Conservation (phyloP, 2,329 filamentous ascomycete species). For the Achaetomium macrosporum region DNA sequence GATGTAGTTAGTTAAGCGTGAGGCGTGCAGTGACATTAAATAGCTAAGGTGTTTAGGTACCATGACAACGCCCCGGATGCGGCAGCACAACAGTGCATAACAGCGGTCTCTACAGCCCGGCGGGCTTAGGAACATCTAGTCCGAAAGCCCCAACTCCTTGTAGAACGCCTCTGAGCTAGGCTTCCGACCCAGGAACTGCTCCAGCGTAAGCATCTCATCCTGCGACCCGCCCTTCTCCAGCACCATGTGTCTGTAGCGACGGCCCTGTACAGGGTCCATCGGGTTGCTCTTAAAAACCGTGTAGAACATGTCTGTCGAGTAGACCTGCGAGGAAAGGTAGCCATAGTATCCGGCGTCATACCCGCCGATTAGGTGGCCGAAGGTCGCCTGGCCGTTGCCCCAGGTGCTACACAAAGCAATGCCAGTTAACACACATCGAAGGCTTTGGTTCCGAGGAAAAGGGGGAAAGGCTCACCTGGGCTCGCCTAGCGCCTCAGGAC, state of each 20-base stretch:
- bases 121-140: neutral
- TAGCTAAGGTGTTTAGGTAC: too few relatives aligned
- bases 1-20: too few relatives aligned
- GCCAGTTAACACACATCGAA: neutral
- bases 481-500: slow-evolving; percentile 61
- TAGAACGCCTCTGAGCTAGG: slow-evolving; percentile 77
- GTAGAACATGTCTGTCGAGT: slow-evolving; percentile 83
- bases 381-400: slow-evolving; percentile 74
- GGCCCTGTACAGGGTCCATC: slow-evolving; percentile 68
- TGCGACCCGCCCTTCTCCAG: slow-evolving; percentile 71
- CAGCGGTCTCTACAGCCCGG: too few relatives aligned
- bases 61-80: too few relatives aligned
- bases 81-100: too few relatives aligned
- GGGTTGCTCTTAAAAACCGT: slow-evolving; percentile 71
- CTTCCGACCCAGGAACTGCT: slow-evolving; percentile 71
- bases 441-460: neutral
- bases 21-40: too few relatives aligned
- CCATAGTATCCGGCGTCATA: slow-evolving; percentile 84
- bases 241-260: slow-evolving; percentile 71
- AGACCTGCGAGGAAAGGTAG: slow-evolving; percentile 69
- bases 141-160: slow-evolving; percentile 58
- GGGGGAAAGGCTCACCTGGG: slow-evolving; percentile 39
- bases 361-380: slow-evolving; percentile 76
- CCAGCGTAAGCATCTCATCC: slow-evolving; percentile 74
- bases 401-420: slow-evolving; percentile 45